Percentiles rank a stretch among this genome's conserved stretches.
Conservation (phyloP, 2,329 filamentous ascomycete species). For the Xylaria sp. region DNA sequence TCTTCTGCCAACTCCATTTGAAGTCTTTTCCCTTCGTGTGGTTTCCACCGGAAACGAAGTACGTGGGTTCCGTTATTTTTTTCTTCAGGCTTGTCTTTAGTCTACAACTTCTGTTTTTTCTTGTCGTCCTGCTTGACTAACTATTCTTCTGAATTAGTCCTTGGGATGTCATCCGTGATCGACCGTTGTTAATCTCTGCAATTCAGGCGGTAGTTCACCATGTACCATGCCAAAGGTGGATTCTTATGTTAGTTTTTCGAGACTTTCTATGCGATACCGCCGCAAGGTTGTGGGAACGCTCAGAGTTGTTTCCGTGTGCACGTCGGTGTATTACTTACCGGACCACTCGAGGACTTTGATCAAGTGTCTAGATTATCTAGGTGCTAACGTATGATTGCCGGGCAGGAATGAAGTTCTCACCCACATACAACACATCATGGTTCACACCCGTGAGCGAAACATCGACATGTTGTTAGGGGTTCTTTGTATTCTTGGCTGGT, state of each 20-base stretch:
- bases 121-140: neutral
- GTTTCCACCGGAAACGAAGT: slow-evolving; percentile 22
- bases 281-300: too few species aligned
- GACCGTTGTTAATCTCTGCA: slow-evolving; percentile 45
- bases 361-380: too few species aligned
- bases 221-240: slow-evolving; percentile 37
- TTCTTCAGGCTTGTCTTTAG: neutral
- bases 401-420: slow-evolving; percentile 37
- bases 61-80: slow-evolving; percentile 3
- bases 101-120: slow-evolving; percentile 4
- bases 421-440: slow-evolving; percentile 41
- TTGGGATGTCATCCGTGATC: slow-evolving; percentile 21
- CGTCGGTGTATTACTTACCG: too few species aligned
- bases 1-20: slow-evolving; percentile 26
- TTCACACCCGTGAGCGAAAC: slow-evolving; percentile 44
- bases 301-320: too few species aligned
- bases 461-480: slow-evolving; percentile 50
- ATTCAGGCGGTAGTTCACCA: slow-evolving; percentile 44
- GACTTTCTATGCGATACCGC: neutral
- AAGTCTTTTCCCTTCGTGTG: slow-evolving; percentile 29
- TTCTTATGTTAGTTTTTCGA: slow-evolving; percentile 24
- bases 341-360: too few species aligned
- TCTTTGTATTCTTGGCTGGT: slow-evolving; percentile 44
- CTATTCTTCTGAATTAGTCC: slow-evolving; percentile 16
- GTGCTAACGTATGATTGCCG: neutral